A percentile compares a stretch with the other conserved stretches of the same genome.
Conservation (phyloP, 1,284 basidiomycete species). For the Cerrena zonata region DNA sequence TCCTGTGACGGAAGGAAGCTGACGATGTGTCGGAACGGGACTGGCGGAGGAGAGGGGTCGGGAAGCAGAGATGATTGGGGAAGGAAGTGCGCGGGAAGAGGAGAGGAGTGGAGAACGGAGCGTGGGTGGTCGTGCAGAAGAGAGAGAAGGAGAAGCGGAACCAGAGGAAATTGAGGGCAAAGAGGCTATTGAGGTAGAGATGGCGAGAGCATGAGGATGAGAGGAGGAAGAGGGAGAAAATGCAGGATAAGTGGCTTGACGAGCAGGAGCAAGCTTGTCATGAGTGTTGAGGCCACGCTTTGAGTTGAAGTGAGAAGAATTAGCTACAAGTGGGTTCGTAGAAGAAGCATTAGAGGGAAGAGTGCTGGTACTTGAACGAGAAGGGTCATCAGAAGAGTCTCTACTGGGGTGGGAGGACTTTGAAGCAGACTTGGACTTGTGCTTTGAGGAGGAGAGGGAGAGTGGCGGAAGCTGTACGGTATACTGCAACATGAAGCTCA, state of each 20-base stretch:
- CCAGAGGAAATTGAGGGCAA: conserved; percentile 17
- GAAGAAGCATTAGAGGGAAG: conserved; percentile 21
- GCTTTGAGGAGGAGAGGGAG: conserved; percentile 33
- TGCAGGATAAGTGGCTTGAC: conserved; percentile 21
- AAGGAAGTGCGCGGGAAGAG: background rate
- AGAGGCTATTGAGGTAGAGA: conserved; percentile 23
- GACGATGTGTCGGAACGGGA: conserved; percentile 3
- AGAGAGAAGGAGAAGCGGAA: conserved; percentile 21
- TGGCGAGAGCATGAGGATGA: conserved; percentile 24
- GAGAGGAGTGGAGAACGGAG: conserved; percentile 28
- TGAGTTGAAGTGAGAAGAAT: conserved; percentile 5
- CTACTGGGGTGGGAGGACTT: conserved; percentile 20
- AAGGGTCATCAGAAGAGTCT: conserved; percentile 23
- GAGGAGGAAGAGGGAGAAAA: conserved; percentile 20
- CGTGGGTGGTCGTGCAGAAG: conserved; percentile 13
- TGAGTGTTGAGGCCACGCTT: conserved; percentile 19
- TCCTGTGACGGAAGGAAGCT: conserved; percentile 19
- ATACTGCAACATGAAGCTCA: conserved; percentile 62
- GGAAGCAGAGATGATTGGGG: background rate
- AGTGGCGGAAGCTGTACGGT: conserved; percentile 51
- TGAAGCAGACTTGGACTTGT: conserved; percentile 9
- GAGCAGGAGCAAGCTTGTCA: conserved; percentile 24
- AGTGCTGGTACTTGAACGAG: background rate
- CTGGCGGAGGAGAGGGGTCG: background rate
- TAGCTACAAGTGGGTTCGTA: conserved; percentile 2